phyloP scores from a whole-genome alignment of 768 basidiomycete genomes.

The Favolaschia claudopus region DNA sequence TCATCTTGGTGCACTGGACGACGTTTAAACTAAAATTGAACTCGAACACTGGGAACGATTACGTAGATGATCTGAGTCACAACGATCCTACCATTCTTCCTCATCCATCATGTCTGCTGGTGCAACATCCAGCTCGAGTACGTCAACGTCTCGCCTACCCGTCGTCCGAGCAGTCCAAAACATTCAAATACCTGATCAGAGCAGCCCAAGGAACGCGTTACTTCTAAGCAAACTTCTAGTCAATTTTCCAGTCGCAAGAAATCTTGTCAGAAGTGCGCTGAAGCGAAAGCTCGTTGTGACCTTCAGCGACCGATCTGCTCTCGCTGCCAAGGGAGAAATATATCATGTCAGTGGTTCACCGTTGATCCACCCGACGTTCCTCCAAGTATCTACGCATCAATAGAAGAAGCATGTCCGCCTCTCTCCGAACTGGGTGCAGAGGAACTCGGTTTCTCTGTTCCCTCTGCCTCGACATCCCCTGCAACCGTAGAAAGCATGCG shows the following conservation, averaged over 20 bases:
- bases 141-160: background rate
- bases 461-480: background rate
- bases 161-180: background rate
- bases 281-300: conserved; percentile 19
- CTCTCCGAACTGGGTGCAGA: too few relatives aligned
- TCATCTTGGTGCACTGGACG: too few relatives aligned
- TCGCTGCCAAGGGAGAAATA: conserved; percentile 1
- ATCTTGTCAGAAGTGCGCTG: conserved; percentile 17
- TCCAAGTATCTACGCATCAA: too few relatives aligned
- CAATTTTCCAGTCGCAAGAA: conserved; percentile 14
- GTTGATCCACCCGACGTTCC: background rate
- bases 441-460: too few relatives aligned
- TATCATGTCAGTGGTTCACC: conserved; percentile 1
- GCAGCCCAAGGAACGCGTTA: background rate
- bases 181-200: background rate
- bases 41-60: too few relatives aligned
- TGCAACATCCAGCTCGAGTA: too few relatives aligned
- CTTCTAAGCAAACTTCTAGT: too few relatives aligned
- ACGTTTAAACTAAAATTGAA: too few relatives aligned
- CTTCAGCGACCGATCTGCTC: conserved; percentile 18
- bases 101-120: too few relatives aligned
- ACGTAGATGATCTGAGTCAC: too few relatives aligned
- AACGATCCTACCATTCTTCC: too few relatives aligned
- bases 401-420: too few relatives aligned
- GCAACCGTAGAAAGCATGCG: background rate